These are phyloP conservation scores for Auriscalpium orientale DNA, from an alignment of 768 basidiomycete species.

Conservation along the genomic window DNA sequence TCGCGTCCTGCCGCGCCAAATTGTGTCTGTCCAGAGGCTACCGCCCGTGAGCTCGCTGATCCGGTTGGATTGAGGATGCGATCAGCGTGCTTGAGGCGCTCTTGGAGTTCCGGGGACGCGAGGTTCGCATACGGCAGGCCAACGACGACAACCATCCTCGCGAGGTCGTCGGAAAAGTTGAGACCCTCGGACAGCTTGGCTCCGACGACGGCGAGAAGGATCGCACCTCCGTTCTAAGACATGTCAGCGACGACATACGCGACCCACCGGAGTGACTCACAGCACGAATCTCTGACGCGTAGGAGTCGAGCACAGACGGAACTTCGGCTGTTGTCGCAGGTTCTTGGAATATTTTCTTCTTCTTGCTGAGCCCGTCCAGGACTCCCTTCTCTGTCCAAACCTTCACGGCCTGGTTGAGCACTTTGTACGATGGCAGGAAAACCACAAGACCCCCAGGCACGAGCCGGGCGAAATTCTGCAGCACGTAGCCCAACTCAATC, in stretches of 20 bases:
- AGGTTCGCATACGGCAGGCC: constrained; percentile 93
- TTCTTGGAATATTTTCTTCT: constrained; percentile 58
- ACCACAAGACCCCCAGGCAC: constrained; percentile 87
- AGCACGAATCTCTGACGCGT: constrained; percentile 7
- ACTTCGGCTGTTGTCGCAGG: constrained; percentile 6
- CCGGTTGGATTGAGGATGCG: constrained; percentile 29
- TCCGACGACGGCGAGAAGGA: constrained; percentile 91
- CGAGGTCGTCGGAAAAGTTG: constrained; percentile 45
- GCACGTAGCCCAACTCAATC: constrained; percentile 72
- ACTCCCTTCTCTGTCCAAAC: constrained; percentile 60
- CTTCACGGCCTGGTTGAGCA: constrained; percentile 58
- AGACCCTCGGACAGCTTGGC: constrained; percentile 95
- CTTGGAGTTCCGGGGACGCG: constrained; percentile 83
- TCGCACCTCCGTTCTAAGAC: constrained; percentile 43
- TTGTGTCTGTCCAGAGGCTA: background rate
- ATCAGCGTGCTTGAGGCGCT: constrained; percentile 85
- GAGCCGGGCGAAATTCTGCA: constrained; percentile 72
- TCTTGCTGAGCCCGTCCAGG: constrained; percentile 50
- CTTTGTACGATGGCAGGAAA: constrained; percentile 89
- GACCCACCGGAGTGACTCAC: background rate
- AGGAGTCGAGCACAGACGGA: constrained; percentile 3
- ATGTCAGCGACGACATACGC: background rate
- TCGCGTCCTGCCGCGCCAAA: constrained; percentile 47
- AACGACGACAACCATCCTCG: constrained; percentile 78
- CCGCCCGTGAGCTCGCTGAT: too few relatives aligned